Evolutionary conservation across 306 rosid genomes (phyloP).

Genomic region (Echinosophora koreensis): DNA sequence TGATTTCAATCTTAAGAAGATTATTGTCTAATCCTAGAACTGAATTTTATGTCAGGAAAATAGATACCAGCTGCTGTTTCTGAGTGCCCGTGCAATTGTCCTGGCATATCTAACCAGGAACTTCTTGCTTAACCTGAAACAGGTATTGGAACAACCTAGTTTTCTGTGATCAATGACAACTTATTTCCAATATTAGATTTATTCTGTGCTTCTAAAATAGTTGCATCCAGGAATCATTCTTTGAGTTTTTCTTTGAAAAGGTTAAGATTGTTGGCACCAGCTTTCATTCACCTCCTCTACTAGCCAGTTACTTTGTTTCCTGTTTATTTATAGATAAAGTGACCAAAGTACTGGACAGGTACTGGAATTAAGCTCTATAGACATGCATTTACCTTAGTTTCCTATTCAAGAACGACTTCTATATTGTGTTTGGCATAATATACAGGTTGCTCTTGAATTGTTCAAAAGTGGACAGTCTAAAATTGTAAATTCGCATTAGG

Average conservation of each 20-base stretch:
- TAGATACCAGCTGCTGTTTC: constrained; percentile 96
- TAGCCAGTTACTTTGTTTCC: no score
- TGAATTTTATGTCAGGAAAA: constrained; percentile 74
- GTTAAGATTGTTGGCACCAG: constrained; percentile 4
- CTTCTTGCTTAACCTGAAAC: constrained; percentile 81
- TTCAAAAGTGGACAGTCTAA: no score
- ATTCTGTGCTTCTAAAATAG: constrained; percentile 18
- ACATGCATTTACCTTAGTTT: no score
- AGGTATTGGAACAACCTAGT: constrained; percentile 56
- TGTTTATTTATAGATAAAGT: no score
- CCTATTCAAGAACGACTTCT: no score
- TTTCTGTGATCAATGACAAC: constrained; percentile 31
- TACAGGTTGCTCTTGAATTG: no score
- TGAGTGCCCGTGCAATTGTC: constrained; percentile 98
- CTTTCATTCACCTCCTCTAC: not conserved
- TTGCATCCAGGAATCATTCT: constrained; percentile 3
- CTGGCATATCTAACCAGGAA: constrained; percentile 95
- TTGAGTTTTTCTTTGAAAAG: not conserved
- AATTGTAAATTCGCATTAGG: no score
- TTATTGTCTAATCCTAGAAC: constrained; percentile 39
- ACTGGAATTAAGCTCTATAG: no score
- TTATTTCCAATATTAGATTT: constrained; percentile 28
- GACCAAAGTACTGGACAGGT: no score
- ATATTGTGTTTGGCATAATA: no score
- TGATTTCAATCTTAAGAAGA: constrained; percentile 38